Evolutionary conservation across 306 rosid genomes (phyloP), one percentile per base, ranked within the genome.

Genomic region (Dryas drummondii): DNA sequence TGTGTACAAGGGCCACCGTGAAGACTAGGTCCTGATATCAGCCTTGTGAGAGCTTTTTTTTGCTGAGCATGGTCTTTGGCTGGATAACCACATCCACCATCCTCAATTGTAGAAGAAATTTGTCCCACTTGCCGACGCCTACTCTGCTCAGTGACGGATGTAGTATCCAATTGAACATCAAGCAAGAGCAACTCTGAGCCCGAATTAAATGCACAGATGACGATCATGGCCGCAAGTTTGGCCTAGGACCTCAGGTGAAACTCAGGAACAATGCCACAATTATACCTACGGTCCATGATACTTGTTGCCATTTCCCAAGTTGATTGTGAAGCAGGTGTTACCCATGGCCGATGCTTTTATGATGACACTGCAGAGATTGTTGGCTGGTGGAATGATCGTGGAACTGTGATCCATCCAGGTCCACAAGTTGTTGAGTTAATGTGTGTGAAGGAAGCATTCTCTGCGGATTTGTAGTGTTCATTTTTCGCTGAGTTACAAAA

Each of bases 21-120:
- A 41, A 60, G 66, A 27, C 45, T 32, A 51, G 44, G 1, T 68
- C 50, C 72, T 47, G 56, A 15, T 67, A 16, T 56, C 44, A 48
- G 12, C 55, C 22, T 68, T 47, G 27, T 16, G 6, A 41, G 40
- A 70, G 60, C 10, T 41, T 9, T 12, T 16, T 41, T n/a, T 1
- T 6, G 62, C 74, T n/a, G 62, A 70, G 62, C 40, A 47, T 19
- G 55, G 27, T 11, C 63, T 44, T 42, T n/a, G 70, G 42, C 32
- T 44, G 70, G 8, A 44, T 65, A 16, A 53, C 74, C 44, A 1
- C 14, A 13, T 9, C 56, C 7, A 1, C 16, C 52, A 17, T 9
- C 9, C 48, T 19, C 22, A 42, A 63, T 15, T 41, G 27, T n/a
- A 16, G 51, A 53, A 71, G 65, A 55, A 44, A 71, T 17, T 13